Conservation (phyloP, 305 asterid species). For the Vinca major region DNA sequence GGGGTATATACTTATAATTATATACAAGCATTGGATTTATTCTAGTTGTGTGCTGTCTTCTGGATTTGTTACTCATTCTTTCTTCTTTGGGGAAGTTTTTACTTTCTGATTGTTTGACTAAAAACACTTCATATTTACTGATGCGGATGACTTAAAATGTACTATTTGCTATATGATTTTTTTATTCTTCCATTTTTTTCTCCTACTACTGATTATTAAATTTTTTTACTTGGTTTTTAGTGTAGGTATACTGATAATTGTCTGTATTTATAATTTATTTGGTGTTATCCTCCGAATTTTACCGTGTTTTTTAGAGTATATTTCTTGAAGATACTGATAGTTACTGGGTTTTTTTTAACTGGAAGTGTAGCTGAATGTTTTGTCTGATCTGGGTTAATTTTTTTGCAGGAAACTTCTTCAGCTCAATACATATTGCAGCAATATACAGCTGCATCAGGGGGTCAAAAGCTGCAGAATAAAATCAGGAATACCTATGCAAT, state of each 20-base stretch:
- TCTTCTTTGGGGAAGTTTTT: not conserved
- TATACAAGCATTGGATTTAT: not conserved
- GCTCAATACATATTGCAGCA: conserved; percentile 95
- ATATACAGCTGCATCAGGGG: conserved; percentile 84
- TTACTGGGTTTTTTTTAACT: not conserved
- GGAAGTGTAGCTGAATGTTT: not conserved
- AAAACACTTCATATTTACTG: not conserved
- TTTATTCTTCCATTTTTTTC: too few species aligned
- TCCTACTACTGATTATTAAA: not conserved
- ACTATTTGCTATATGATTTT: too few species aligned
- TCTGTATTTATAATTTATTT: not conserved
- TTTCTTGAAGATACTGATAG: not conserved
- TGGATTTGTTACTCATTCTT: too few species aligned
- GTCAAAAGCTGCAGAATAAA: conserved; percentile 66
- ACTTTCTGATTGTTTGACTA: not conserved
- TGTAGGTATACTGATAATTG: not conserved
- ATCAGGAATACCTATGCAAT: conserved; percentile 76
- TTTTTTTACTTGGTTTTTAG: not conserved
- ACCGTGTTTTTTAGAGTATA: not conserved
- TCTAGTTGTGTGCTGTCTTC: not conserved
- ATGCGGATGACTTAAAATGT: not conserved
- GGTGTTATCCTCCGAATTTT: not conserved
- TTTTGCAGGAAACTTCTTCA: conserved; percentile 70
- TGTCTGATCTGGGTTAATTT: not conserved
- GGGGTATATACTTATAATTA: not conserved